phyloP scores from a whole-genome alignment of 2,329 filamentous ascomycete genomes.

The Verticillium albo-atrum region DNA sequence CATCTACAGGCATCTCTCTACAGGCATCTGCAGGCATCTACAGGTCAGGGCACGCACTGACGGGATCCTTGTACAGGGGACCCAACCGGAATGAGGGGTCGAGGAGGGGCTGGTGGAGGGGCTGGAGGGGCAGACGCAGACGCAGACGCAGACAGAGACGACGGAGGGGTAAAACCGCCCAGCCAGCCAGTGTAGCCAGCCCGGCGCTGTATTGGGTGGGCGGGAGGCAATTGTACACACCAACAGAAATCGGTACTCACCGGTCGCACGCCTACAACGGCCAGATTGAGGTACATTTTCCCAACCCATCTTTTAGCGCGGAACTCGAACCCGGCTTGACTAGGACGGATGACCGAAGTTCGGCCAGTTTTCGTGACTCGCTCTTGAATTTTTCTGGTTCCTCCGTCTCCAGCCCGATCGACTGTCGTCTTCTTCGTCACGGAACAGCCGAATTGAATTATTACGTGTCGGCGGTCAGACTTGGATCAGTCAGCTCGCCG shows the following conservation, averaged over 20 bases:
- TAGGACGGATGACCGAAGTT: background rate
- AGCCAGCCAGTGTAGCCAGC: no score
- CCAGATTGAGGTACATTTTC: background rate
- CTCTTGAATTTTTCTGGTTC: background rate
- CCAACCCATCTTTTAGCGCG: background rate
- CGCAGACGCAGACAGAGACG: background rate
- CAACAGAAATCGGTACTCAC: background rate
- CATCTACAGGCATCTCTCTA: no score
- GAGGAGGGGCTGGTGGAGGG: background rate
- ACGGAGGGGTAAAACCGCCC: no score
- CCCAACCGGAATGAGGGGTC: background rate
- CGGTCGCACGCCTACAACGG: background rate
- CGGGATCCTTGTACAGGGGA: background rate
- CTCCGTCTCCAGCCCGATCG: background rate
- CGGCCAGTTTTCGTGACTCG: slow-evolving; percentile 3
- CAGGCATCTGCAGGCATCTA: no score
- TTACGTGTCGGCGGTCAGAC: background rate
- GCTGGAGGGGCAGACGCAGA: background rate
- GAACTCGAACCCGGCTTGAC: background rate
- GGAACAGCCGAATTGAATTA: background rate
- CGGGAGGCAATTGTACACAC: background rate
- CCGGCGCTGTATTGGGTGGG: no score
- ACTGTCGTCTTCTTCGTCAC: background rate
- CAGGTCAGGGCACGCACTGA: background rate
- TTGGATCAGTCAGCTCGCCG: background rate